Evolutionary conservation across 495 filamentous ascomycete genomes (phyloP), one percentile per base, ranked within the genome.

Genomic region (Friedmanniomyces simplex): DNA sequence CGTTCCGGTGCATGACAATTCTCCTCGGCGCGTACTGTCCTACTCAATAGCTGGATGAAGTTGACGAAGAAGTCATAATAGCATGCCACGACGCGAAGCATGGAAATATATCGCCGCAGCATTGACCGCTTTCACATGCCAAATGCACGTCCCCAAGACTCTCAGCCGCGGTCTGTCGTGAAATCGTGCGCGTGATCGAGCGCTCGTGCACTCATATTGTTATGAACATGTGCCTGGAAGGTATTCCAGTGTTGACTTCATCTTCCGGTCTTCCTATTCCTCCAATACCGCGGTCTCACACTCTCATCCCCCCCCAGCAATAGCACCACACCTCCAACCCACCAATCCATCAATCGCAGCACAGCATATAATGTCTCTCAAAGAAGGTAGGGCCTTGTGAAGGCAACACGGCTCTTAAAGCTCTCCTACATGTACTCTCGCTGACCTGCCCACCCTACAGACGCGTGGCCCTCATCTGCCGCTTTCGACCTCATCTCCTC

Each of bases 401-500:
- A 32, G n/a, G 16, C 1, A 53, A 54, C n/a, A 10, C 20, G 28
- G 4, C 3, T 10, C 28, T 10, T 32, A 3, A 10, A 10, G 4
- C 28, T 32, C 28, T 10, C 10, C 28, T n/a, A n/a, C n/a, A n/a
- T n/a, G n/a, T n/a, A 32, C 28, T 32, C 10, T 10, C 28, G 28
- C 16, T 14, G 36, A 50, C 14, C 45, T n/a, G 32, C 48, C 22
- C 34, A 18, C 24, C 12, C 12, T 50, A 50, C 65, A 96, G 90
- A 82, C 75, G 81, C 82, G 58, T 96, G 94, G 76, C 93, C 94
- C 54, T 85, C 93, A 61, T 96, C 91, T 50, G 82, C 74, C 47
- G 88, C 90, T 60, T 98, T 98, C 73, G 93, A 98, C 68, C 75
- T 75, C 65, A 96, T 98, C 79, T 80, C 86, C 72, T 63, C 73